Evolutionary conservation across 1,284 basidiomycete genomes (phyloP).

Genomic region (Ceratobasidium sp.): DNA sequence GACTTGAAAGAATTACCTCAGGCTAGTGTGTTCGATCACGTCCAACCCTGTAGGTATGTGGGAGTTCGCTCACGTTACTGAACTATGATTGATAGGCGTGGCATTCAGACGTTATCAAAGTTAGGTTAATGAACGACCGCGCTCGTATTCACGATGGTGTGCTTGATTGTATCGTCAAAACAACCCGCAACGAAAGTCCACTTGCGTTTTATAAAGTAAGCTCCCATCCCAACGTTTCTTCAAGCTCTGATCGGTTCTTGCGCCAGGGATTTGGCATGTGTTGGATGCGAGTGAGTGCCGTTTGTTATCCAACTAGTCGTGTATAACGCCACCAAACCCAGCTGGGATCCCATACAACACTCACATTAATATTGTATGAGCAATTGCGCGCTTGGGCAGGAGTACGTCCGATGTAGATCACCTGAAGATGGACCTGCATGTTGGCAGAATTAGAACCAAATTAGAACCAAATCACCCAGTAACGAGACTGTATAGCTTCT

Average conservation of each 20-base stretch:
- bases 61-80: background rate
- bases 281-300: constrained; percentile 40
- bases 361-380: constrained; percentile 38
- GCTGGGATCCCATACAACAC: constrained; percentile 39
- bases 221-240: background rate
- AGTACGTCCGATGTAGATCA: constrained; percentile 33
- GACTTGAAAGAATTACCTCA: constrained; percentile 42
- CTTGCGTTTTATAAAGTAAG: constrained; percentile 38
- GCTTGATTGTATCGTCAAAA: constrained; percentile 27
- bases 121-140: constrained; percentile 63
- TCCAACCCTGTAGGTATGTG: constrained; percentile 61
- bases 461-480: too few species aligned
- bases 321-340: background rate
- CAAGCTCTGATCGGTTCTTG: background rate
- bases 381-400: constrained; percentile 42
- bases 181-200: constrained; percentile 22
- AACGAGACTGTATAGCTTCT: constrained; percentile 14
- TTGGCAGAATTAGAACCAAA: too few species aligned
- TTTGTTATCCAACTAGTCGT: background rate
- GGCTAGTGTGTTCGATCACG: constrained; percentile 61
- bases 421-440: too few species aligned
- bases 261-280: constrained; percentile 40
- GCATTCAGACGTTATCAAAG: constrained; percentile 60
- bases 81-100: background rate
- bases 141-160: constrained; percentile 51